These are phyloP conservation scores for Plenodomus biglobosus DNA, from an alignment of 2,329 filamentous ascomycete species.

Conservation along the genomic window DNA sequence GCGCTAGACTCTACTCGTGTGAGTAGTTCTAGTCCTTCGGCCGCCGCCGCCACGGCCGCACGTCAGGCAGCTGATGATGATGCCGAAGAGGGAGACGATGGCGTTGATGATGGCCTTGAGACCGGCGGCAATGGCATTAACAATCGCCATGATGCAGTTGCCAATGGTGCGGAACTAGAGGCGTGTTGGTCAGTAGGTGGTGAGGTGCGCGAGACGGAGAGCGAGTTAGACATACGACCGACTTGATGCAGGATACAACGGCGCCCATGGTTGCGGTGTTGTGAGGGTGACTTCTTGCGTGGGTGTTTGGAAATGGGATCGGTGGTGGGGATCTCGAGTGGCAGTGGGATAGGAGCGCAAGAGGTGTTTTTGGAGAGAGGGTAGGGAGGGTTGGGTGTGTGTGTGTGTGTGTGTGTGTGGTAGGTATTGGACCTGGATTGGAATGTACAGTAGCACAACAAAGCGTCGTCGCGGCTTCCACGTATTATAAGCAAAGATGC, in stretches of 20 bases:
- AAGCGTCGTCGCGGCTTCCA: slow-evolving; percentile 61
- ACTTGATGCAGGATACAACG: slow-evolving; percentile 66
- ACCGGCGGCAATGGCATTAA: slow-evolving; percentile 50
- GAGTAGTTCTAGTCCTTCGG: slow-evolving; percentile 28
- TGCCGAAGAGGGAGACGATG: slow-evolving; percentile 53
- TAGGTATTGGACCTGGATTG: background rate
- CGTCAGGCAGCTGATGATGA: slow-evolving; percentile 54
- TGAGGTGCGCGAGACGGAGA: background rate
- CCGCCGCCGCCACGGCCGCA: slow-evolving; percentile 50
- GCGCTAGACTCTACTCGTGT: slow-evolving; percentile 45
- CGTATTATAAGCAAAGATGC: slow-evolving; percentile 7
- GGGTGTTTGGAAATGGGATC: background rate
- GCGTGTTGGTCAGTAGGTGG: slow-evolving; percentile 9
- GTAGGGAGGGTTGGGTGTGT: background rate
- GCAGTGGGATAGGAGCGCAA: background rate
- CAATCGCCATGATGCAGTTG: slow-evolving; percentile 51
- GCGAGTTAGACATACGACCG: slow-evolving; percentile 57
- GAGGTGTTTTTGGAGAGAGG: background rate
- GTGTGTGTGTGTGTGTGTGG: no score
- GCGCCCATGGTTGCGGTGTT: slow-evolving; percentile 68
- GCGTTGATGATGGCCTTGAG: slow-evolving; percentile 53
- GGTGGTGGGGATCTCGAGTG: background rate
- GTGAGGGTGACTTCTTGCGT: slow-evolving; percentile 5
- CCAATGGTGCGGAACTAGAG: slow-evolving; percentile 51
- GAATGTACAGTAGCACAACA: slow-evolving; percentile 1